Base-by-base conservation (phyloP, 805 yeast species). In the Zygosaccharomyces kombuchaensis region DNA sequence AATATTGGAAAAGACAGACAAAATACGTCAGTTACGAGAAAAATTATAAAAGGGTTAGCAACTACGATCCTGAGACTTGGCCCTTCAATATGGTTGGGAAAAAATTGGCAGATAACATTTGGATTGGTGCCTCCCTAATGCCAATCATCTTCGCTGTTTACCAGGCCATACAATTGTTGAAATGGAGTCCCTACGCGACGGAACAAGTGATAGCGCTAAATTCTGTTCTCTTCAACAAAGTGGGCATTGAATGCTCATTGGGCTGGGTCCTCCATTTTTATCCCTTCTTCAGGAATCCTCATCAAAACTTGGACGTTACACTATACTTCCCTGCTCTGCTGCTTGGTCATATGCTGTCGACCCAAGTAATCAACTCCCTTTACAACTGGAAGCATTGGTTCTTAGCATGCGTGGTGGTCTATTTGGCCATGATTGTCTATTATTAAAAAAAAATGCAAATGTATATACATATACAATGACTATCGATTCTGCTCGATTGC, bases 251-350 rank as follows among this genome's bases (percentile, higher is more conserved):
- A 40, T 54, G 50, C 14, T 23, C 48, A 16, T 6, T 57, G 5
- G 68, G 65, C 7, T 64, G 67, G 67, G 40, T 60, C 5, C 16
- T 62, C 14, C 65, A 60, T 43, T 60, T 46, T 31, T 50, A 51
- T 26, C 50, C 57, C n/a, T 60, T 59, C 36, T 29, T 46, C 13
- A 45, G 51, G 34, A 48, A 54, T 17, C 47, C 58, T 13, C 57
- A 54, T 37, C 43, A 47, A 6, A 50, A 56, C 32, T 36, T 59
- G n/a, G 43, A 36, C 16, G 34, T 53, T 4, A 37, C 31, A 3
- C 53, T 51, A n/a, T 64, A 59, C 31, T 34, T 60, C n/a, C 60
- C 61, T 16, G 49, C 60, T 39, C 48, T 56, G 29, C 32, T 56
- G 3, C 46, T 62, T 19, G 65, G 58, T 5, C 45, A 46, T 23